Evolutionary conservation across 2,329 filamentous ascomycete species (phyloP), one percentile per base, ranked within the genome.

Genomic region (Trichoderma koningii): DNA sequence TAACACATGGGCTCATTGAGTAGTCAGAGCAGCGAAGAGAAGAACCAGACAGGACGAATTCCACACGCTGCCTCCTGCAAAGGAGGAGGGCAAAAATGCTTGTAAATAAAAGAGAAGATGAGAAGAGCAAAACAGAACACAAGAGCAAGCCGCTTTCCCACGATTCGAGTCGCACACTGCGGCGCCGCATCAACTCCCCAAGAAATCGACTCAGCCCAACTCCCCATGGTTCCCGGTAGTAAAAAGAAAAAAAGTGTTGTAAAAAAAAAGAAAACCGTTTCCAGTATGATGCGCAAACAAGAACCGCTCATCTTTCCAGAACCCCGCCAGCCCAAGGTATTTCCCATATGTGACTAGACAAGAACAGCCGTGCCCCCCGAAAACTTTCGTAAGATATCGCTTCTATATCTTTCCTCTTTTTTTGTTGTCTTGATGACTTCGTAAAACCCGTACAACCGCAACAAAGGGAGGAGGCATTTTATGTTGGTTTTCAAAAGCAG

Each of bases 371-470:
- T 65, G 57, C 69, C 69, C 69, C 72, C 74, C 21, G 21, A 68
- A 56, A 70, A 73, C 73, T 68, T 59, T 71, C 70, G 70, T 72
- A 73, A 72, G 70, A 71, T 64, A 74, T 71, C 69, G 72, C 71
- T 72, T 66, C 82, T 84, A 84, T 83, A 82, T 81, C 70, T 68
- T 77, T 72, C 34, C 34, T 38, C 78, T 79, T 72, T 74, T 73
- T 75, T 74, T 73, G 59, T 53, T 42, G 67, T 73, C 70, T 75
- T 77, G 75, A 76, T 77, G 74, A 78, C 81, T 81, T 83, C 76
- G 71, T 82, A 74, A 52, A 52, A 80, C 81, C 77, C 82, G 70
- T 72, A 53, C 45, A 55, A 69, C 71, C 72, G 68, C 67, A 66
- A 73, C 69, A 71, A 51, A 66, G 57, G 64, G 67, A 69, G 70